Conservation (phyloP, 768 basidiomycete genomes). For the Cyclocybe cylindracea region DNA sequence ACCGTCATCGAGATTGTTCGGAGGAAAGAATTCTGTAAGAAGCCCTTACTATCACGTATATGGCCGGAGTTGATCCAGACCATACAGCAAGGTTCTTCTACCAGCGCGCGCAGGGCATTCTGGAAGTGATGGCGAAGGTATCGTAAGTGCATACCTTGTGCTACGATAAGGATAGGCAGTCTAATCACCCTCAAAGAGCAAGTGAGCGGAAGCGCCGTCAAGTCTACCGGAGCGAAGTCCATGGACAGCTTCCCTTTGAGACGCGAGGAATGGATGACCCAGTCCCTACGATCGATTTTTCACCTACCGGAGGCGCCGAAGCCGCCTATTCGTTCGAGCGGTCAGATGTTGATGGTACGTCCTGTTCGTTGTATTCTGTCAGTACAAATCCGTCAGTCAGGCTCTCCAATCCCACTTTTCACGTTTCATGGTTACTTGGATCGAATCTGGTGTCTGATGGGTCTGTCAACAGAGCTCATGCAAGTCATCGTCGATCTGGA, state of each 20-base stretch:
- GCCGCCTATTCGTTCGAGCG: conserved; percentile 66
- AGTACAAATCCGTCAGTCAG: too few species aligned
- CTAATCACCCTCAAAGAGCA: conserved; percentile 40
- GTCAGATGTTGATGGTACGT: conserved; percentile 73
- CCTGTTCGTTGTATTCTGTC: neutral
- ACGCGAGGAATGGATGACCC: conserved; percentile 79
- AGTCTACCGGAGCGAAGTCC: conserved; percentile 81
- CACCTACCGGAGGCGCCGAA: conserved; percentile 65
- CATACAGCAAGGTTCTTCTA: conserved; percentile 74
- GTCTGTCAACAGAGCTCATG: conserved; percentile 49
- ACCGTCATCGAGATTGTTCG: conserved; percentile 90
- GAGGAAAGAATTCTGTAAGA: conserved; percentile 81
- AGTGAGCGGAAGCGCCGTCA: conserved; percentile 82
- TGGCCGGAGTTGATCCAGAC: neutral
- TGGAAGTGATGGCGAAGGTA: conserved; percentile 86
- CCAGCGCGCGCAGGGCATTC: conserved; percentile 75
- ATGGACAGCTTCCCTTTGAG: conserved; percentile 87
- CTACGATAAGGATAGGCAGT: neutral
- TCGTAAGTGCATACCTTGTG: conserved; percentile 53
- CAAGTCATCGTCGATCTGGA: conserved; percentile 68
- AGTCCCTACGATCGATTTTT: conserved; percentile 79
- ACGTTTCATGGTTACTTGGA: too few species aligned
- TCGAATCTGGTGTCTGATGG: neutral
- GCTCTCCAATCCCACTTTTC: too few species aligned
- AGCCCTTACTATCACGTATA: neutral